A percentile compares a stretch with the other conserved stretches of the same genome.
These are phyloP conservation scores for Orobanche coerulescens DNA, from an alignment of 257 asterid genomes.

Conservation along the genomic window DNA sequence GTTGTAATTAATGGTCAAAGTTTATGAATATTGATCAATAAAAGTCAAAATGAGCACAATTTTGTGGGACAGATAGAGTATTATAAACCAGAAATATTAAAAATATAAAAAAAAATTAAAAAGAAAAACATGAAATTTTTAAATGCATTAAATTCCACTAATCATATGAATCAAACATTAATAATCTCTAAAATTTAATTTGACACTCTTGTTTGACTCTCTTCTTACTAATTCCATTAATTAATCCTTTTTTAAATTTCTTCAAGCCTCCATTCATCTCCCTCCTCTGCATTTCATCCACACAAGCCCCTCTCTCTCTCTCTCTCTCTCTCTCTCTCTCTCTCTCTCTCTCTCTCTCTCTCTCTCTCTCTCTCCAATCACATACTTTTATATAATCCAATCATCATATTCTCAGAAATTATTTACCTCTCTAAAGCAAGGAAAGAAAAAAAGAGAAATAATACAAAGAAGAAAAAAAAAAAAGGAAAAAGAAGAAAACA, in stretches of 20 bases:
- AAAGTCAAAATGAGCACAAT: no score
- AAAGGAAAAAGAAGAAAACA: neutral
- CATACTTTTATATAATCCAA: conserved; percentile 26
- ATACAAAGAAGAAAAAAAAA: neutral
- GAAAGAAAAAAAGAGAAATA: conserved; percentile 7
- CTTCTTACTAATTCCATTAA: conserved; percentile 27
- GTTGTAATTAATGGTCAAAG: no score
- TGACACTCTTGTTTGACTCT: conserved; percentile 36
- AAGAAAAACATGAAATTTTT: neutral
- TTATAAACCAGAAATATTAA: no score
- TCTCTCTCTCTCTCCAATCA: conserved; percentile 32
- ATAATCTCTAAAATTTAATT: conserved; percentile 24
- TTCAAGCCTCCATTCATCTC: conserved; percentile 19
- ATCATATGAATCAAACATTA: conserved; percentile 23
- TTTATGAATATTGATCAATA: no score
- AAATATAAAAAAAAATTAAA: neutral
- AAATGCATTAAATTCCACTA: conserved; percentile 18
- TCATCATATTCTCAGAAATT: conserved; percentile 27
- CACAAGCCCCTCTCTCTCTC: conserved; percentile 4
- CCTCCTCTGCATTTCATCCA: conserved; percentile 17
- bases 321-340: neutral
- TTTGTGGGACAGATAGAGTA: no score
- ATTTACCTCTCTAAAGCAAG: conserved; percentile 23
- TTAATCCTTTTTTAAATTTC: conserved; percentile 18
- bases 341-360: neutral